These are phyloP conservation scores for Phaffia australis DNA, from an alignment of 768 basidiomycete species.

Conservation along the genomic window DNA sequence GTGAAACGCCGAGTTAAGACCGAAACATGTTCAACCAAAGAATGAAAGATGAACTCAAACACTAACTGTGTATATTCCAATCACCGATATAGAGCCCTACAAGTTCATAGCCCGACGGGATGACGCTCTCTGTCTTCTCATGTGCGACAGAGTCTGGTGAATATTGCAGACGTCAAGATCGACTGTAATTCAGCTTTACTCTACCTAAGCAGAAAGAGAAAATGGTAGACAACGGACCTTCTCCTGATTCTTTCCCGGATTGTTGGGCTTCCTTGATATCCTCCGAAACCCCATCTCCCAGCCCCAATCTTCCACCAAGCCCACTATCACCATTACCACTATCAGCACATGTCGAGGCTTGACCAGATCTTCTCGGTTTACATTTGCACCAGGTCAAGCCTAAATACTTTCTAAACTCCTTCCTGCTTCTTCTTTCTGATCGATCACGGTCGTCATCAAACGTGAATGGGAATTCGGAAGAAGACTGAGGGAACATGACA, in stretches of 20 bases:
- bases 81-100: slow-evolving; percentile 18
- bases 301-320: no score
- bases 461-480: no score
- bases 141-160: background rate
- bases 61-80: slow-evolving; percentile 17
- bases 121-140: background rate
- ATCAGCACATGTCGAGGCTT: no score
- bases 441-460: no score
- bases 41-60: background rate
- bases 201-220: background rate
- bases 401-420: no score
- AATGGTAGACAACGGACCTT: background rate
- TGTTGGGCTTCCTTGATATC: background rate
- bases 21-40: no score
- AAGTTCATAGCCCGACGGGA: slow-evolving; percentile 15
- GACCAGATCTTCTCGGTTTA: no score
- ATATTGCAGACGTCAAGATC: background rate
- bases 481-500: no score
- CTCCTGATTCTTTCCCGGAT: background rate
- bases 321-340: no score
- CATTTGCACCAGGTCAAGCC: no score
- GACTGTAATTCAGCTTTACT: background rate
- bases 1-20: no score
- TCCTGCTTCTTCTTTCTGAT: no score
- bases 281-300: background rate